These are phyloP conservation scores for Lunularia cruciata DNA, from an alignment of 225 moss, liverwort and hornwort genomes.

Conservation along the genomic window DNA sequence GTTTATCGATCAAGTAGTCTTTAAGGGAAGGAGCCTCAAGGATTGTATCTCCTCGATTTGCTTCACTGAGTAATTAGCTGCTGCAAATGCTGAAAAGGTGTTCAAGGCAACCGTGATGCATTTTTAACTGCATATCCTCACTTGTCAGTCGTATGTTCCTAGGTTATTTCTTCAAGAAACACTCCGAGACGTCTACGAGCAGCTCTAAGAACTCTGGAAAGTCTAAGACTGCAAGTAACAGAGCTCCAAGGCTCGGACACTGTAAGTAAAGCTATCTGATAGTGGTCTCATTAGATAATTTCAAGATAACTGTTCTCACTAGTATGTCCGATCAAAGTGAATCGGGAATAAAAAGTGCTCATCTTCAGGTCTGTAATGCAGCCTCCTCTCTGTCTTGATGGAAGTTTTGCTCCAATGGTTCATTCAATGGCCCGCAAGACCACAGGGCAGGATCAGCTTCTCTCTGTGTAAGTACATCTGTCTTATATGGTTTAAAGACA, in stretches of 20 bases:
- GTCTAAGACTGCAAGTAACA: slow-evolving; percentile 22
- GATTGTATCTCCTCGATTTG: neutral
- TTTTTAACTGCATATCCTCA: too few species aligned
- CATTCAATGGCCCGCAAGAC: slow-evolving; percentile 28
- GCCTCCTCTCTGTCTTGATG: slow-evolving; percentile 33
- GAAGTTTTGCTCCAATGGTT: slow-evolving; percentile 19
- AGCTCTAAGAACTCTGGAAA: slow-evolving; percentile 35
- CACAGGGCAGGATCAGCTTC: neutral
- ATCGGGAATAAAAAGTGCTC: neutral
- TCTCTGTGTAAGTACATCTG: slow-evolving; percentile 18
- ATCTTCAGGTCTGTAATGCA: neutral
- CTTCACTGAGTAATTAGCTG: too few species aligned
- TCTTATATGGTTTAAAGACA: neutral
- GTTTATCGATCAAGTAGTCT: neutral
- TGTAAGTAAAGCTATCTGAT: too few species aligned
- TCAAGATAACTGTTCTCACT: neutral
- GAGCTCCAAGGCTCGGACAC: slow-evolving; percentile 25
- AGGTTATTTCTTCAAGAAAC: slow-evolving; percentile 10
- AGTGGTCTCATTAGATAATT: neutral
- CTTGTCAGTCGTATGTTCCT: too few species aligned
- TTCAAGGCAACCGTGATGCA: too few species aligned
- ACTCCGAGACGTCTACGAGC: slow-evolving; percentile 27
- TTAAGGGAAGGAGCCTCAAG: neutral
- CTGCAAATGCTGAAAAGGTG: too few species aligned
- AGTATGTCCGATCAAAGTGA: neutral